These are phyloP conservation scores for Beauveria scarabaeidicola DNA, from an alignment of 2,329 filamentous ascomycete species.

Conservation along the genomic window DNA sequence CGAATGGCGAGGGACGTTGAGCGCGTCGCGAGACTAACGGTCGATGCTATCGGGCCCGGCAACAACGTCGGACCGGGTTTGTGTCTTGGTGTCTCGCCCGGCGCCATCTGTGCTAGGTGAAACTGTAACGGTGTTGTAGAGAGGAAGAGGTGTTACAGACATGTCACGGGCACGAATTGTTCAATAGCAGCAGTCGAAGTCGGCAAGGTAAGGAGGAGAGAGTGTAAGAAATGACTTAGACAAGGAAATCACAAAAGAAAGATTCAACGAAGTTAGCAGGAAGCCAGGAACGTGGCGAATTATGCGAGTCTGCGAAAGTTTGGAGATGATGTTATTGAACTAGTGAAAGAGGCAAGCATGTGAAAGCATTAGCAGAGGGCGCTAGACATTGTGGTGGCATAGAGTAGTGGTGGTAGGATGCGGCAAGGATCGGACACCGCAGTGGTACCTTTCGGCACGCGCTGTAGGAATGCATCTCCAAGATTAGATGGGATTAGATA, in stretches of 20 bases:
- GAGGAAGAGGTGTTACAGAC: not conserved
- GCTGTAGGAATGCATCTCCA: not conserved
- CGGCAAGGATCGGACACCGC: not conserved
- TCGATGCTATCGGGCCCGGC: conserved; percentile 47
- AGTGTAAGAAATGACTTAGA: not conserved
- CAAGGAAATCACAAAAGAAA: not conserved
- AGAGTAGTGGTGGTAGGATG: not conserved
- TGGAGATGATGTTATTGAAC: not conserved
- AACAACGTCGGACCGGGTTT: conserved; percentile 40
- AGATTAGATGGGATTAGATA: not conserved
- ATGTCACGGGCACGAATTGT: not conserved
- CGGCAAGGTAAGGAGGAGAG: not conserved
- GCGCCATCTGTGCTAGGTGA: not conserved
- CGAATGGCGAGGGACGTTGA: conserved; percentile 51
- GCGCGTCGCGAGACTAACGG: conserved; percentile 51
- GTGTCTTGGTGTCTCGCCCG: conserved; percentile 11
- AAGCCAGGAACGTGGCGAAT: conserved; percentile 6
- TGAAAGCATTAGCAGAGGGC: not conserved
- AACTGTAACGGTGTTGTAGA: not conserved
- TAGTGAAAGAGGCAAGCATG: conserved; percentile 3
- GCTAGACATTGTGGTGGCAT: not conserved
- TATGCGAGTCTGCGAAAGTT: not conserved
- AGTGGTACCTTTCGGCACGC: not conserved
- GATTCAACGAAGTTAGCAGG: not conserved
- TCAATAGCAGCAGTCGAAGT: not conserved